These are phyloP conservation scores for Trichosporon ovoides DNA, from an alignment of 1,284 basidiomycete species.

Conservation along the genomic window DNA sequence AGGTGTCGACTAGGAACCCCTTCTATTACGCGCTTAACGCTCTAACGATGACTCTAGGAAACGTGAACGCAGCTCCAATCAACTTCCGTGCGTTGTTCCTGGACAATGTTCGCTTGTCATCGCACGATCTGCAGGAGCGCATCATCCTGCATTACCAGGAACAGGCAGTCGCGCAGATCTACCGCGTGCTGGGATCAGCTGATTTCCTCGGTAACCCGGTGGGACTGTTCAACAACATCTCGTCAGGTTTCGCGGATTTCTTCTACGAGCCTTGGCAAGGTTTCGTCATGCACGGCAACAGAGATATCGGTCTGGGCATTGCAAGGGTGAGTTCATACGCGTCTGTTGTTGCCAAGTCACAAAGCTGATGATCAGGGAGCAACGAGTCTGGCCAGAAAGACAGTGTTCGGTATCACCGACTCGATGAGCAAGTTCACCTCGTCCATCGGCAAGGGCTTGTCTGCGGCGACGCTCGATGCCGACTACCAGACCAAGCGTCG, in stretches of 20 bases:
- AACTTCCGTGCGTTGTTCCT: constrained; percentile 91
- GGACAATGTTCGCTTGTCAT: constrained; percentile 85
- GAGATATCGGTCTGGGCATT: constrained; percentile 92
- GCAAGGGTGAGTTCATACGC: constrained; percentile 62
- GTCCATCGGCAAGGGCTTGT: constrained; percentile 93
- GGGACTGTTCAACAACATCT: constrained; percentile 96
- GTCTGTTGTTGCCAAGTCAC: not conserved
- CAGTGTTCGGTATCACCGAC: constrained; percentile 92
- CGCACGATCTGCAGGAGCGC: constrained; percentile 76
- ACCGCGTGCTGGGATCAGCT: constrained; percentile 91
- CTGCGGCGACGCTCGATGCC: constrained; percentile 91
- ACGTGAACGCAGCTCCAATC: constrained; percentile 94
- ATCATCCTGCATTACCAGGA: constrained; percentile 91
- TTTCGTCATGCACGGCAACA: constrained; percentile 94
- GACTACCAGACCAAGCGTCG: constrained; percentile 89
- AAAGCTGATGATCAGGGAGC: constrained; percentile 61
- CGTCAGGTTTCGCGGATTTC: constrained; percentile 96
- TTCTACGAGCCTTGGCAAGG: constrained; percentile 99
- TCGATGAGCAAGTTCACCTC: constrained; percentile 96
- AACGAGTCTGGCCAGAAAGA: constrained; percentile 98
- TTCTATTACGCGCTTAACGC: constrained; percentile 91
- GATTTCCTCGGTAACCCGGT: constrained; percentile 82
- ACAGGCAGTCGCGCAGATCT: constrained; percentile 88
- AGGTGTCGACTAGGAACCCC: constrained; percentile 76
- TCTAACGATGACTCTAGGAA: constrained; percentile 93